Evolutionary conservation across 768 basidiomycete genomes (phyloP).

Genomic region (Lentinula sp.): DNA sequence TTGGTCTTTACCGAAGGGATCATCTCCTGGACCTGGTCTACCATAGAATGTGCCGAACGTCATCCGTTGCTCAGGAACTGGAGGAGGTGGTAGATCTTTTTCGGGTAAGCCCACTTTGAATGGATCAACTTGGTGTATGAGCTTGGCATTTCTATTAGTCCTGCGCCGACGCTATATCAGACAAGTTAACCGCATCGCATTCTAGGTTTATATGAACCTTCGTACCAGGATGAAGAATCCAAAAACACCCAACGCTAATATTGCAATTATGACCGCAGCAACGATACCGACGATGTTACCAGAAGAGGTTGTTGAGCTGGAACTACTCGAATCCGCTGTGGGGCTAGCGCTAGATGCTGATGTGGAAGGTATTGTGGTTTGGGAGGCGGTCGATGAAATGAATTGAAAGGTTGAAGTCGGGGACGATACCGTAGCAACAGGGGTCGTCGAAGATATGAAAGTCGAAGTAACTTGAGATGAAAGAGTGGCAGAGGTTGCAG

Average conservation of each 20-base stretch:
- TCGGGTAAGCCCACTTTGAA: conserved; percentile 38
- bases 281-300: conserved; percentile 31
- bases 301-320: background rate
- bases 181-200: background rate
- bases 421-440: background rate
- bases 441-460: background rate
- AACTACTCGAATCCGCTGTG: background rate
- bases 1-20: background rate
- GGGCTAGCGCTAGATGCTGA: background rate
- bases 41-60: conserved; percentile 25
- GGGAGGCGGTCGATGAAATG: background rate
- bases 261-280: conserved; percentile 37
- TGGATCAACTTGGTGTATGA: conserved; percentile 53
- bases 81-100: conserved; percentile 33
- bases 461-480: background rate
- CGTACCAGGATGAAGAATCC: conserved; percentile 44
- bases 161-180: conserved; percentile 34
- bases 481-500: background rate
- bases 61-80: conserved; percentile 50
- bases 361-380: background rate
- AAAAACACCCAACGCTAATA: conserved; percentile 33
- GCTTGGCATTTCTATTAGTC: conserved; percentile 31
- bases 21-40: conserved; percentile 14
- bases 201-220: background rate
- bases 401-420: background rate